Percentiles rank a stretch among this genome's conserved stretches.
Evolutionary conservation across 2,329 filamentous ascomycete genomes (phyloP).

Genomic region (Clonostachys rosea): DNA sequence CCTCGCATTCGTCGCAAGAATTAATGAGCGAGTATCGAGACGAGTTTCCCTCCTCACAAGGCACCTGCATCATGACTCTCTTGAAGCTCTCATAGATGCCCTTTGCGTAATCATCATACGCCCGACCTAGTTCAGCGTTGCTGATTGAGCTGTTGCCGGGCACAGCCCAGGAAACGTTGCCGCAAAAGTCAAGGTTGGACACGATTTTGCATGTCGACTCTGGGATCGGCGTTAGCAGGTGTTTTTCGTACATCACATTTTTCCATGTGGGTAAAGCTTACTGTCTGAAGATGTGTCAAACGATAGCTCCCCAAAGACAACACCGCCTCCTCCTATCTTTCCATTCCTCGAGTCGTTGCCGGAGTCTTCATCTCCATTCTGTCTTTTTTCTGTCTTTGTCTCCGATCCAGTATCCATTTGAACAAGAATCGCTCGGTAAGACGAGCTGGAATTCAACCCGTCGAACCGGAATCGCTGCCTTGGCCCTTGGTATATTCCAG

Average conservation of each 20-base stretch:
- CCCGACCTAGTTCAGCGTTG: constrained; percentile 54
- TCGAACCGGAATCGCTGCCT: constrained; percentile 87
- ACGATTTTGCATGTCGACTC: constrained; percentile 82
- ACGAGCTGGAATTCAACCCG: constrained; percentile 65
- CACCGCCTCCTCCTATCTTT: background rate
- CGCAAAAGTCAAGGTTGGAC: constrained; percentile 84
- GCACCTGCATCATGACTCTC: constrained; percentile 76
- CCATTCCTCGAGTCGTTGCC: background rate
- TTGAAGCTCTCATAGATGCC: constrained; percentile 72
- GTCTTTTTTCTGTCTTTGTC: no score
- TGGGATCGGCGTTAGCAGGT: constrained; percentile 12
- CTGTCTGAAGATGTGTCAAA: no score
- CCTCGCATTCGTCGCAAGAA: constrained; percentile 69
- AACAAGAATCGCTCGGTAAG: constrained; percentile 71
- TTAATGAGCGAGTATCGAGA: constrained; percentile 78
- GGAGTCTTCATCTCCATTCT: background rate
- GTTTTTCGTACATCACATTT: no score
- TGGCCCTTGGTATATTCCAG: constrained; percentile 60
- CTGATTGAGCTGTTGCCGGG: constrained; percentile 69
- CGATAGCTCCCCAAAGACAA: background rate
- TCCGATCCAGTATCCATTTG: constrained; percentile 33
- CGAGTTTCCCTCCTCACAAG: constrained; percentile 72
- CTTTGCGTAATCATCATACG: constrained; percentile 75
- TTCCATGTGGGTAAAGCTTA: no score
- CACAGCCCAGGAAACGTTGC: constrained; percentile 84